phyloP scores from a whole-genome alignment of 148 eudicot species.

The Euryodendron excelsum region DNA sequence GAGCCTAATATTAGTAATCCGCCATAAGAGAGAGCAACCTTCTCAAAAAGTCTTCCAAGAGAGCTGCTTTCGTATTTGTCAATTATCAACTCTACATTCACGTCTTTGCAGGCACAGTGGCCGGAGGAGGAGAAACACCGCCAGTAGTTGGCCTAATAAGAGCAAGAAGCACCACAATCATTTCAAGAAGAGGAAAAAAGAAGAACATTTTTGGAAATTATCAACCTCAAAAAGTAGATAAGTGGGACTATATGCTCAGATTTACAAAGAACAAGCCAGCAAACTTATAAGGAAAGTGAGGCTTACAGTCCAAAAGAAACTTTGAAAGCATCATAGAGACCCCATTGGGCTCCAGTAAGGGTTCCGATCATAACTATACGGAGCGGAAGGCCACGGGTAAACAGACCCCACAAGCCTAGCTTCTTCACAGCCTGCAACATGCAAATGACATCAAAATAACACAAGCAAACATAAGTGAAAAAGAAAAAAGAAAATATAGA shows the following conservation, averaged over 20 bases:
- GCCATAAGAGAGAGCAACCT: background rate
- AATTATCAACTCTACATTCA: background rate
- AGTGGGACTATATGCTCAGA: background rate
- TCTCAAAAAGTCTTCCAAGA: background rate
- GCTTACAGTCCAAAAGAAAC: slow-evolving; percentile 31
- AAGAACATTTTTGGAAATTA: background rate
- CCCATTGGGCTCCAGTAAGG: slow-evolving; percentile 32
- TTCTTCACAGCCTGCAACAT: slow-evolving; percentile 29
- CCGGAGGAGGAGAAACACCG: slow-evolving; percentile 14
- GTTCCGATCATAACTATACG: slow-evolving; percentile 31
- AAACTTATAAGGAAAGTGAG: background rate
- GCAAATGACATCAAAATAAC: background rate
- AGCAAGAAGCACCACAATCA: background rate
- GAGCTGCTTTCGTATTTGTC: background rate
- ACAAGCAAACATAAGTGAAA: background rate
- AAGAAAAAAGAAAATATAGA: background rate
- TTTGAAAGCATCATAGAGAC: slow-evolving; percentile 29
- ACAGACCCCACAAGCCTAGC: slow-evolving; percentile 28
- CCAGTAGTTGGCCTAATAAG: slow-evolving; percentile 29
- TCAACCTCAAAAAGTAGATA: background rate
- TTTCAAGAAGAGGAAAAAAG: background rate
- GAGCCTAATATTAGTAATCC: background rate
- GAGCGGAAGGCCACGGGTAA: slow-evolving; percentile 33
- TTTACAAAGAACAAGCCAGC: background rate
- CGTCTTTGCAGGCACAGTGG: background rate